Conservation (phyloP, 768 basidiomycete species). For the Kwoniella pini region DNA sequence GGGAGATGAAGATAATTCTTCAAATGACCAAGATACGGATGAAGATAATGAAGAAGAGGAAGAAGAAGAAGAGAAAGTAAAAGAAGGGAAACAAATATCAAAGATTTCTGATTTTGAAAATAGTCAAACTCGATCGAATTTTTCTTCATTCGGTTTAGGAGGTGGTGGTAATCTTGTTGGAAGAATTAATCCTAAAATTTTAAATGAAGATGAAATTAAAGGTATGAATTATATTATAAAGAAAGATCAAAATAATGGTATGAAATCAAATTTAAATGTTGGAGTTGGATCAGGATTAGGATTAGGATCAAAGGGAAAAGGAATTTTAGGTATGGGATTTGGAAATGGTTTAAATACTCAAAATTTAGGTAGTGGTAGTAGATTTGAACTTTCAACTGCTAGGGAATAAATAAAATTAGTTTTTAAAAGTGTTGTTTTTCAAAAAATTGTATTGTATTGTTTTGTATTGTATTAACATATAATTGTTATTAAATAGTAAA, state of each 20-base stretch:
- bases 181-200: background rate
- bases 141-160: background rate
- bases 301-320: background rate
- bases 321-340: background rate
- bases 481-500: too few species aligned
- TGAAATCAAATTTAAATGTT: too few species aligned
- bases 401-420: background rate
- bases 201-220: slow-evolving; percentile 8
- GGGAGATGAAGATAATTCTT: background rate
- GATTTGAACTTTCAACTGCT: slow-evolving; percentile 13
- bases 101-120: background rate
- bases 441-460: too few species aligned
- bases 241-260: background rate
- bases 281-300: background rate
- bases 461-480: too few species aligned
- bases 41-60: background rate
- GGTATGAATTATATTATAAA: slow-evolving; percentile 13
- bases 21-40: background rate
- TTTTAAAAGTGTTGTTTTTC: too few species aligned
- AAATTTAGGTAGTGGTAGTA: slow-evolving; percentile 6
- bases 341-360: background rate
- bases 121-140: background rate
- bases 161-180: background rate
- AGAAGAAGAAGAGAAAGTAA: background rate
- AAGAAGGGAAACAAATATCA: background rate